A percentile compares a stretch with the other conserved stretches of the same genome.
Conservation (phyloP, 768 basidiomycete species). For the Mycena kentingensis region DNA sequence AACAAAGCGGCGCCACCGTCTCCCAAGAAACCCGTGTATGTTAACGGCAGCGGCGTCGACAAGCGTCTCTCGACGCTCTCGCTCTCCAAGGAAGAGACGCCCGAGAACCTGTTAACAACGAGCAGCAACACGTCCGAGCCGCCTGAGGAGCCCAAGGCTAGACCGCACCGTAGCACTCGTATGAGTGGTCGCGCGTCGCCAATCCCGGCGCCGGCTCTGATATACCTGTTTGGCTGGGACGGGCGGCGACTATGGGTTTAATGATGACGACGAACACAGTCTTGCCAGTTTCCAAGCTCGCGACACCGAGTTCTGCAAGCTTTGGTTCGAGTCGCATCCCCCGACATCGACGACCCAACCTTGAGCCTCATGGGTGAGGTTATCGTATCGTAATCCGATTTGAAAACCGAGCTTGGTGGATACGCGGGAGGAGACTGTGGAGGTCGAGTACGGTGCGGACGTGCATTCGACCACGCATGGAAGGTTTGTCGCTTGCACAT, state of each 20-base stretch:
- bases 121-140: slow-evolving; percentile 81
- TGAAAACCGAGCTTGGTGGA: slow-evolving; percentile 97
- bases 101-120: slow-evolving; percentile 74
- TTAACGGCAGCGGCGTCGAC: slow-evolving; percentile 42
- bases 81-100: slow-evolving; percentile 47
- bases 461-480: slow-evolving; percentile 97
- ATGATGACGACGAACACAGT: slow-evolving; percentile 95
- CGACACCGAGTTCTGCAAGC: slow-evolving; percentile 82
- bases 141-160: slow-evolving; percentile 67
- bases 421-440: slow-evolving; percentile 86
- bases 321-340: slow-evolving; percentile 86
- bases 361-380: slow-evolving; percentile 59
- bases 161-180: slow-evolving; percentile 55
- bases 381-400: slow-evolving; percentile 82
- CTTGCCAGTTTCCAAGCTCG: slow-evolving; percentile 90
- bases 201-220: slow-evolving; percentile 75
- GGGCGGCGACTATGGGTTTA: slow-evolving; percentile 96
- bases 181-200: slow-evolving; percentile 41
- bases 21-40: slow-evolving; percentile 57
- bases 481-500: too few relatives aligned
- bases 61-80: slow-evolving; percentile 43
- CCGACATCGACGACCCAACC: slow-evolving; percentile 55
- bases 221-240: slow-evolving; percentile 87
- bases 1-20: slow-evolving; percentile 8
- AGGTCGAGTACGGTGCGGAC: slow-evolving; percentile 99